Evolutionary conservation across 106 monocot species (phyloP), one percentile per base, ranked within the genome.

Genomic region (Dendrobium chrysotoxum): DNA sequence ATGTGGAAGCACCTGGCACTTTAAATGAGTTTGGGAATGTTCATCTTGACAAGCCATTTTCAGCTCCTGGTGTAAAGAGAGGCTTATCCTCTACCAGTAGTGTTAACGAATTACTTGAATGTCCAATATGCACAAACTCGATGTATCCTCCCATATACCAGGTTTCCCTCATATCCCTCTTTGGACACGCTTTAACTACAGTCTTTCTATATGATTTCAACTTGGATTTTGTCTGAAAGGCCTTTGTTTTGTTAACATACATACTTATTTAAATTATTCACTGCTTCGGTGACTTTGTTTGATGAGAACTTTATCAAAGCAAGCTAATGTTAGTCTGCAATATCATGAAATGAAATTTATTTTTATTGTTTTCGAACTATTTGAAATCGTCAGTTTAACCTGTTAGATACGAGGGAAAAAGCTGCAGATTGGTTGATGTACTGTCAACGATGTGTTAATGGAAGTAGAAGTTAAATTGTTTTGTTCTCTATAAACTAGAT

Each of bases 81-180:
- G 66, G 58, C 66, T 26, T 44, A 13, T 67, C 42, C 20, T 65
- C 79, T 26, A 26, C 65, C 25, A 79, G 42, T 26, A 65, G 79
- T 44, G 79, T 79, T 17, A 42, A 79, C 23, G 79, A 79, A 26
- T 40, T 64, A 21, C 78, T 83, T 53, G 83, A 83, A 72, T 83
- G 83, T 53, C 83, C 83, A n/a, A 78, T 83, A 2, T 83, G 83
- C 47, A 83, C 83, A n/a, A 78, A 83, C 30, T 78, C 54, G 25
- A 83, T 83, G 83, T 83, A 83, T 78, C 83, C 83, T 83, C 83
- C 83, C 21, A 83, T 83, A 72, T 79, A 83, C 41, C 86, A 83
- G 79, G 79, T 79, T 79, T 66, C 11, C 23, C n/a, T 35, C 55
- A n/a, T 35, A 23, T 4, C 35, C n/a, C 61, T 61, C 23, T 4